A percentile compares a stretch with the other conserved stretches of the same genome.
phyloP scores from a whole-genome alignment of 352 stramenopile genomes.

The Phytopythium sindhum region DNA sequence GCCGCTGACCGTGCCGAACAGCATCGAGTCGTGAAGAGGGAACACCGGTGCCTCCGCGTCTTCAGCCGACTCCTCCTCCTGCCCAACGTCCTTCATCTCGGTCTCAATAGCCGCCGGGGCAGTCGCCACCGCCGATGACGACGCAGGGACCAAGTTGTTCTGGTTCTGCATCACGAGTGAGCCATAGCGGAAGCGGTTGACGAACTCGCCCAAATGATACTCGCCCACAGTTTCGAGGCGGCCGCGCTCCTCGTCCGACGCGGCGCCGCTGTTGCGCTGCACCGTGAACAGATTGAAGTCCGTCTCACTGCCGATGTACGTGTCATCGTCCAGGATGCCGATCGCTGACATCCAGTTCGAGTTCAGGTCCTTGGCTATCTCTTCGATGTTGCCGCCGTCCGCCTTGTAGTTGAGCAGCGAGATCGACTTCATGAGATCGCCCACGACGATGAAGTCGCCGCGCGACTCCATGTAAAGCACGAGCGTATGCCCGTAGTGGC shows the following conservation, averaged over 20 bases:
- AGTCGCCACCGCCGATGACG: not conserved
- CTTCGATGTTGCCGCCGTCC: slow-evolving; percentile 89
- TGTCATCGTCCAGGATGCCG: slow-evolving; percentile 92
- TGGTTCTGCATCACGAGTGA: slow-evolving; percentile 94
- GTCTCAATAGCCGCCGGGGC: slow-evolving; percentile 4
- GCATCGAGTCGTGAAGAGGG: slow-evolving; percentile 45
- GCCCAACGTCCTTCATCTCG: slow-evolving; percentile 55
- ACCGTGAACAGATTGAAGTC: slow-evolving; percentile 96
- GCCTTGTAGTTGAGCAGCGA: slow-evolving; percentile 94
- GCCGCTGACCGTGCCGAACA: slow-evolving; percentile 96
- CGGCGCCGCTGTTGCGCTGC: slow-evolving; percentile 89
- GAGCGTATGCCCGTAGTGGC: slow-evolving; percentile 94
- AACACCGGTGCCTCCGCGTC: not conserved
- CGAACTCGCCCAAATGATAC: slow-evolving; percentile 95
- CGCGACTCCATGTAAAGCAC: slow-evolving; percentile 94
- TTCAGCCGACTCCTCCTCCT: slow-evolving; percentile 1
- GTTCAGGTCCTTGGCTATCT: slow-evolving; percentile 96
- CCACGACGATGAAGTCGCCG: slow-evolving; percentile 95
- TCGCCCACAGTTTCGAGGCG: slow-evolving; percentile 92
- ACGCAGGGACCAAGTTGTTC: slow-evolving; percentile 8
- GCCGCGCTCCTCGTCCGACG: slow-evolving; percentile 91
- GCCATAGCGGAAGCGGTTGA: slow-evolving; percentile 94
- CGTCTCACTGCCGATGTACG: slow-evolving; percentile 94
- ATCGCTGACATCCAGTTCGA: slow-evolving; percentile 96
- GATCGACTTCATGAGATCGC: slow-evolving; percentile 97